These are phyloP conservation scores for Nakazawaea ambrosiae DNA, from an alignment of 805 yeast species.

Conservation along the genomic window DNA sequence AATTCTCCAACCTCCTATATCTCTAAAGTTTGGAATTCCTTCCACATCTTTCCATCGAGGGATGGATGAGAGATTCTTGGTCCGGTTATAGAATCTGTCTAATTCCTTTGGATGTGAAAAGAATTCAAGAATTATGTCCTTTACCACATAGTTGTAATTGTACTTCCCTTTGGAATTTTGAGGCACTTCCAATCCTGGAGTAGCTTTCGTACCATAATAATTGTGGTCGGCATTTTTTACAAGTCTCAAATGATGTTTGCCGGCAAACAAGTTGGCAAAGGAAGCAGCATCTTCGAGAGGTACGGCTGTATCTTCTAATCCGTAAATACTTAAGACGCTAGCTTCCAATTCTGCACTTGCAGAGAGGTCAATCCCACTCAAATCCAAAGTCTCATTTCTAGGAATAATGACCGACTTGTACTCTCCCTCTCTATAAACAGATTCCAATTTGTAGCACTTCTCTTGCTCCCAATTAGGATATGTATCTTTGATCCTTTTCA, in stretches of 20 bases:
- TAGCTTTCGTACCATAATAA: constrained; percentile 47
- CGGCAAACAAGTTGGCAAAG: constrained; percentile 50
- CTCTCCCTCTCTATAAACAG: constrained; percentile 43
- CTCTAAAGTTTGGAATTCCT: constrained; percentile 70
- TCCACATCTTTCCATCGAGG: constrained; percentile 58
- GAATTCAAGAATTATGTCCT: constrained; percentile 41
- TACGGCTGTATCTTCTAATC: constrained; percentile 58
- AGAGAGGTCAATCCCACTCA: constrained; percentile 40
- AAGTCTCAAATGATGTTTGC: constrained; percentile 51
- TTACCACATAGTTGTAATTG: constrained; percentile 54
- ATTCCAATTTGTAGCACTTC: constrained; percentile 32
- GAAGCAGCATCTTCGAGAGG: constrained; percentile 55
- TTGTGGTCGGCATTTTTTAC: constrained; percentile 77
- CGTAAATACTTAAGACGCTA: constrained; percentile 63
- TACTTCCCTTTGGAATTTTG: constrained; percentile 36
- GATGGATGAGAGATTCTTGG: constrained; percentile 28
- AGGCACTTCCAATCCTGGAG: constrained; percentile 35
- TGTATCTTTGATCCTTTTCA: constrained; percentile 27
- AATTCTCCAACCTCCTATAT: constrained; percentile 69
- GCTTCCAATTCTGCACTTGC: background rate
- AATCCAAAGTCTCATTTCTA: constrained; percentile 35
- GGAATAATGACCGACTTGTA: constrained; percentile 36
- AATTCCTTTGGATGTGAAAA: constrained; percentile 36
- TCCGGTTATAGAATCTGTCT: constrained; percentile 38
- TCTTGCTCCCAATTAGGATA: constrained; percentile 32